These are phyloP conservation scores for Curvularia lunata DNA, from an alignment of 2,329 filamentous ascomycete genomes.

Conservation along the genomic window DNA sequence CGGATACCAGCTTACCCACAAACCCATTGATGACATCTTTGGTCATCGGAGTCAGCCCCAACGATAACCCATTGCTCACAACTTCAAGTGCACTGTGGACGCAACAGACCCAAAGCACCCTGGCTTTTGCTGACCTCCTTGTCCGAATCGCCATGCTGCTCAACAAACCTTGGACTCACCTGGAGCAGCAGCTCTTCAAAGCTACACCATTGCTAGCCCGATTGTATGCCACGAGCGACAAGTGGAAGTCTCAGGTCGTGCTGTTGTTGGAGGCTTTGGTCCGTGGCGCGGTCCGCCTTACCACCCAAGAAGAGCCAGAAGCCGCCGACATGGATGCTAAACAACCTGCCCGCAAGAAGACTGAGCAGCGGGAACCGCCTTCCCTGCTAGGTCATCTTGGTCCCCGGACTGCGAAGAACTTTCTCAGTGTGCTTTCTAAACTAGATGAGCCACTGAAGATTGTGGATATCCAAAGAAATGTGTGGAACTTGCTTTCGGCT, in stretches of 20 bases:
- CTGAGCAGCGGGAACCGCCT: conserved; percentile 68
- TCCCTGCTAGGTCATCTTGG: conserved; percentile 92
- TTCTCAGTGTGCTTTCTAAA: conserved; percentile 77
- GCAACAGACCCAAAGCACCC: conserved; percentile 67
- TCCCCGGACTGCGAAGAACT: conserved; percentile 79
- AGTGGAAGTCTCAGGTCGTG: conserved; percentile 70
- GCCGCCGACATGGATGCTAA: conserved; percentile 15
- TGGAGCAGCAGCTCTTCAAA: conserved; percentile 83
- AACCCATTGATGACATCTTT: conserved; percentile 78
- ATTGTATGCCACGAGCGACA: conserved; percentile 72
- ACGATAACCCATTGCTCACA: conserved; percentile 55
- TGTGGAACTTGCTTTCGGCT: conserved; percentile 86
- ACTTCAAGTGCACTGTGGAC: conserved; percentile 53
- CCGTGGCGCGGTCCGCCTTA: conserved; percentile 67
- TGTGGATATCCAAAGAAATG: conserved; percentile 66
- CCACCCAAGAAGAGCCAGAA: conserved; percentile 43
- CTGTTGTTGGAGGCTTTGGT: conserved; percentile 76
- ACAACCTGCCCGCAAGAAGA: conserved; percentile 3
- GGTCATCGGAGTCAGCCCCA: conserved; percentile 56
- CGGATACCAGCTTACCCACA: conserved; percentile 73
- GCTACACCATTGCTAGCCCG: conserved; percentile 77
- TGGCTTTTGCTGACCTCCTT: conserved; percentile 71
- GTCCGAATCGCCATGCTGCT: conserved; percentile 72
- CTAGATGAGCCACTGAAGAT: conserved; percentile 78
- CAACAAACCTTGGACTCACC: conserved; percentile 66